Evolutionary conservation across 306 rosid species (phyloP).

Genomic region (Quercus variabilis): DNA sequence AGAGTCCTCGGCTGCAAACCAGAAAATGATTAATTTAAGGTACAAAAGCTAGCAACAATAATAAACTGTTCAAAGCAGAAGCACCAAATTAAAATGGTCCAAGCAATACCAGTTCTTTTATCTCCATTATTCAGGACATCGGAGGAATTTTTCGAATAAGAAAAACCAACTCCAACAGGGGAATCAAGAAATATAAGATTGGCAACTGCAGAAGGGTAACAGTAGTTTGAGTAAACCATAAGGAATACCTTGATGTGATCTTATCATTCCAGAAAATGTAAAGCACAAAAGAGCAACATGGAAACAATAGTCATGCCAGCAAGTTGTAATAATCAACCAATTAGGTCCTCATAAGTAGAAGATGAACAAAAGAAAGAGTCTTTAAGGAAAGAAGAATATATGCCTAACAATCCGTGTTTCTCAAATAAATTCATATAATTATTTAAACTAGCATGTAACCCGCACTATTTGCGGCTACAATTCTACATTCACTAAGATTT

Average conservation of each 20-base stretch:
- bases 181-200: conserved; percentile 76
- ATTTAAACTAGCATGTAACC: not conserved
- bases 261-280: not conserved
- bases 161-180: conserved; percentile 95
- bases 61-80: conserved; percentile 5
- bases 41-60: not conserved
- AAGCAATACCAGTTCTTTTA: conserved; percentile 58
- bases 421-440: not conserved
- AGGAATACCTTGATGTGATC: not conserved
- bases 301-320: not conserved
- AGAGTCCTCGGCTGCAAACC: conserved; percentile 61
- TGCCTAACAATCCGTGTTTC: not conserved
- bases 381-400: not conserved
- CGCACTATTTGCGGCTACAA: too few species aligned
- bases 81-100: not conserved
- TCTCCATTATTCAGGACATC: conserved; percentile 70
- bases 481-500: too few species aligned
- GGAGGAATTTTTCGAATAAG: conserved; percentile 75
- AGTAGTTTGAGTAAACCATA: not conserved
- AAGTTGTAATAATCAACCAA: not conserved
- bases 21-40: conserved; percentile 4
- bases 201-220: conserved; percentile 58
- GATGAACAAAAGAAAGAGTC: not conserved
- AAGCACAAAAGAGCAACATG: not conserved
- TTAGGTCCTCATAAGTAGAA: not conserved